Evolutionary conservation across 257 asterid genomes (phyloP).

Genomic region (Scutellaria baicalensis): DNA sequence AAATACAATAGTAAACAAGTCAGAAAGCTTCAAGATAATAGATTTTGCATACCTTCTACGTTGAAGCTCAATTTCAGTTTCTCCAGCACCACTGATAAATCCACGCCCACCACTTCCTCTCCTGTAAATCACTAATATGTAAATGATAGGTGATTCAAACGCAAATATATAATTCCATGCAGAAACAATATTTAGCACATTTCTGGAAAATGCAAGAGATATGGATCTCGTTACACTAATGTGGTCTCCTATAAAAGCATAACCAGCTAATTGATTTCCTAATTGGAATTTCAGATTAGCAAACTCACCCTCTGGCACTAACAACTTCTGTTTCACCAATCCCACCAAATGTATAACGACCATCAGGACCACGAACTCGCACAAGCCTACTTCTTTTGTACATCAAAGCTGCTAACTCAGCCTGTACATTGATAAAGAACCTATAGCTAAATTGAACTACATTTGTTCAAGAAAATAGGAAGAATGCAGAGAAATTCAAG

Average conservation of each 20-base stretch:
- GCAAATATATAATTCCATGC: background rate
- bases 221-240: background rate
- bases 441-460: background rate
- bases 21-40: slow-evolving; percentile 1
- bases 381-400: slow-evolving; percentile 93
- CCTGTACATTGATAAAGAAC: slow-evolving; percentile 33
- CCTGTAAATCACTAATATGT: slow-evolving; percentile 48
- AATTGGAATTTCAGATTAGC: background rate
- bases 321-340: slow-evolving; percentile 90
- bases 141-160: slow-evolving; percentile 13
- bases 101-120: slow-evolving; percentile 99
- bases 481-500: slow-evolving; percentile 12
- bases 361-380: slow-evolving; percentile 78
- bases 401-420: slow-evolving; percentile 96
- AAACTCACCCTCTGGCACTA: slow-evolving; percentile 92
- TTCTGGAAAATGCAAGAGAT: background rate
- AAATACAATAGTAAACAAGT: background rate
- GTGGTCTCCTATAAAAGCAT: background rate
- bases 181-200: background rate
- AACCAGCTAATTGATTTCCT: background rate
- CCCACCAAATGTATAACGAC: slow-evolving; percentile 77
- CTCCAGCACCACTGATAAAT: slow-evolving; percentile 98
- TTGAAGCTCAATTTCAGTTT: slow-evolving; percentile 98
- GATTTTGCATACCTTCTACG: slow-evolving; percentile 59
- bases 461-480: background rate